Percentiles rank a stretch among this genome's conserved stretches.
Conservation (phyloP, 78 protist species). For the Protostelium mycophagum region DNA sequence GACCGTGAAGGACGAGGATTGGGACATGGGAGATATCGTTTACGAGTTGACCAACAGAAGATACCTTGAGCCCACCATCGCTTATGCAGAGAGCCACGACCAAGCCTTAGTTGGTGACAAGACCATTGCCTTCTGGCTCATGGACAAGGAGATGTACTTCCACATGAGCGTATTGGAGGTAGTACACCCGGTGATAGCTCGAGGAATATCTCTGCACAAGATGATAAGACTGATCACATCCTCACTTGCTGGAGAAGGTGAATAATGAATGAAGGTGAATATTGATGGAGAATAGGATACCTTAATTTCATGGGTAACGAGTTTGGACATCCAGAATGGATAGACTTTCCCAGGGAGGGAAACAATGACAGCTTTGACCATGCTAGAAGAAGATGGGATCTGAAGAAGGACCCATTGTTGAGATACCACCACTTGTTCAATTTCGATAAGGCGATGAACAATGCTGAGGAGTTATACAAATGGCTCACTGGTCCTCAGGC, state of each 20-base stretch:
- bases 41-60: slow-evolving; percentile 79
- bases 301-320: slow-evolving; percentile 96
- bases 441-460: slow-evolving; percentile 59
- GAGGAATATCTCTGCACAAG: slow-evolving; percentile 94
- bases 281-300: slow-evolving; percentile 43
- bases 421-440: slow-evolving; percentile 41
- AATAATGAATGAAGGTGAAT: slow-evolving; percentile 63
- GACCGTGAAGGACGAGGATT: slow-evolving; percentile 80
- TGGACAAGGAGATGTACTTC: slow-evolving; percentile 92
- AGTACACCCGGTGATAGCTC: slow-evolving; percentile 51
- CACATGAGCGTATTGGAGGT: slow-evolving; percentile 35
- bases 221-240: slow-evolving; percentile 80
- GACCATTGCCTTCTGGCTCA: slow-evolving; percentile 95
- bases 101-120: slow-evolving; percentile 95
- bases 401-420: slow-evolving; percentile 52
- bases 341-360: slow-evolving; percentile 95
- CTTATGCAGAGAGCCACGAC: slow-evolving; percentile 92
- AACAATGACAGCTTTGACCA: slow-evolving; percentile 78
- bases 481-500: slow-evolving; percentile 47
- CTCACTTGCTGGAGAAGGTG: slow-evolving; percentile 91
- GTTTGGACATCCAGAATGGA: slow-evolving; percentile 99
- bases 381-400: slow-evolving; percentile 84
- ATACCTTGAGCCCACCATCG: slow-evolving; percentile 74
- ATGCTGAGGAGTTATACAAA: slow-evolving; percentile 31
- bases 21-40: slow-evolving; percentile 80